A percentile compares a stretch with the other conserved stretches of the same genome.
Evolutionary conservation across 495 filamentous ascomycete species (phyloP).

Genomic region (Emericellopsis terricola): DNA sequence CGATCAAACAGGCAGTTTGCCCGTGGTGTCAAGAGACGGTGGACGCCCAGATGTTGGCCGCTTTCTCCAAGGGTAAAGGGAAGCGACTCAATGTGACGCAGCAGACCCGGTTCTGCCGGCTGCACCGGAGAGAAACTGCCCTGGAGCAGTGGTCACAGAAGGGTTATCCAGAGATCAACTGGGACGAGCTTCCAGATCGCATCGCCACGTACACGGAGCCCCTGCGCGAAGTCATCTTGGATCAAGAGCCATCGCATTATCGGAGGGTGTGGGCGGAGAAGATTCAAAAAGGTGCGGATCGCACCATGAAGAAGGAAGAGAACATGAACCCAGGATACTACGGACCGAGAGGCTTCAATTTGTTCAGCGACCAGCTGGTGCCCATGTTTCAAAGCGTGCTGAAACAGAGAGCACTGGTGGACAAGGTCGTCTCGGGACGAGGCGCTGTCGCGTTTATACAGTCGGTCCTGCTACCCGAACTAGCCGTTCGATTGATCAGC

Average conservation of each 20-base stretch:
- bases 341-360: slow-evolving; percentile 54
- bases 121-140: slow-evolving; percentile 44
- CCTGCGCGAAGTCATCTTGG: slow-evolving; percentile 40
- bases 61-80: slow-evolving; percentile 22
- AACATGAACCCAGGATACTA: slow-evolving; percentile 60
- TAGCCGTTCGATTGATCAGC: slow-evolving; percentile 57
- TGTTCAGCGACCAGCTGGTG: slow-evolving; percentile 47
- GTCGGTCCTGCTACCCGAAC: slow-evolving; percentile 70
- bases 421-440: slow-evolving; percentile 48
- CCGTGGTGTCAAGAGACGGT: slow-evolving; percentile 53
- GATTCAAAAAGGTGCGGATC: slow-evolving; percentile 40
- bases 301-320: slow-evolving; percentile 37
- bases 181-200: slow-evolving; percentile 47
- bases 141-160: slow-evolving; percentile 38
- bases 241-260: slow-evolving; percentile 38
- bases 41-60: slow-evolving; percentile 28
- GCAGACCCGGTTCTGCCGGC: slow-evolving; percentile 51
- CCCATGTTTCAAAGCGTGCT: slow-evolving; percentile 39
- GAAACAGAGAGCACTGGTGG: slow-evolving; percentile 41
- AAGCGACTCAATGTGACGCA: slow-evolving; percentile 38
- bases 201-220: slow-evolving; percentile 34
- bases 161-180: slow-evolving; percentile 67
- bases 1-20: no score
- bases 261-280: slow-evolving; percentile 37
- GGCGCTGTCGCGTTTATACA: slow-evolving; percentile 67